These are phyloP conservation scores for Pseudopyricularia javanii DNA, from an alignment of 2,329 filamentous ascomycete species.

Conservation along the genomic window DNA sequence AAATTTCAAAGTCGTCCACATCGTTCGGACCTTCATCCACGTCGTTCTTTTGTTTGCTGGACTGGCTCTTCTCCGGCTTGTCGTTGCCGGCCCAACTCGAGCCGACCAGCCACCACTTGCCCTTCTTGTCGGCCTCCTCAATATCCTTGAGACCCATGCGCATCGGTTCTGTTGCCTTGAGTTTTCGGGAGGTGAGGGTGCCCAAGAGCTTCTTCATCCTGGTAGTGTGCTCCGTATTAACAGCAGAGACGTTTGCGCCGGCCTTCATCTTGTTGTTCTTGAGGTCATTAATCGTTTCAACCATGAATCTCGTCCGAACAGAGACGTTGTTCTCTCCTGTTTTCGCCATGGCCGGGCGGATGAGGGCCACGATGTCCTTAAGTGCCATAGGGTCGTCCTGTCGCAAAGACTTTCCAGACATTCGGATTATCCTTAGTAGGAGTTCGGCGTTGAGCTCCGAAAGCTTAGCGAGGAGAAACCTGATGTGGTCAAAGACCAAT, in stretches of 20 bases:
- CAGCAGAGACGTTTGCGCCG: conserved; percentile 53
- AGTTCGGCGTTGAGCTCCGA: conserved; percentile 83
- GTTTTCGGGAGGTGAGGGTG: conserved; percentile 52
- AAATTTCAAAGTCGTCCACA: conserved; percentile 13
- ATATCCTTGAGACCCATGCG: conserved; percentile 75
- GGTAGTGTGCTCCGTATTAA: conserved; percentile 70
- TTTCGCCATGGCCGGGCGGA: conserved; percentile 60
- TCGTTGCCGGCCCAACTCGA: conserved; percentile 63
- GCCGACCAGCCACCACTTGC: conserved; percentile 97
- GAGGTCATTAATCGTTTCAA: conserved; percentile 86
- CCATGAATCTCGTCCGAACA: conserved; percentile 91
- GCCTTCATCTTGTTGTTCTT: conserved; percentile 83
- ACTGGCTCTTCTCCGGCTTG: neutral
- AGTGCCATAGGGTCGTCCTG: conserved; percentile 80
- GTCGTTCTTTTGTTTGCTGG: conserved; percentile 2
- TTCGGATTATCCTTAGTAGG: conserved; percentile 70
- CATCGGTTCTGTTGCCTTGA: conserved; percentile 70
- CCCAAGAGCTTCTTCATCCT: conserved; percentile 84
- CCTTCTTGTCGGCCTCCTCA: conserved; percentile 68
- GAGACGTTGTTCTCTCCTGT: conserved; percentile 58
- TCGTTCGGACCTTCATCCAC: conserved; percentile 15
- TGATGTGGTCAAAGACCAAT: conserved; percentile 84
- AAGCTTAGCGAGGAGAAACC: conserved; percentile 60
- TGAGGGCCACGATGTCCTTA: conserved; percentile 74
- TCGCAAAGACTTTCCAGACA: conserved; percentile 69